Base-by-base conservation (phyloP, 2,329 filamentous ascomycete genomes). In the Alternaria sp. region DNA sequence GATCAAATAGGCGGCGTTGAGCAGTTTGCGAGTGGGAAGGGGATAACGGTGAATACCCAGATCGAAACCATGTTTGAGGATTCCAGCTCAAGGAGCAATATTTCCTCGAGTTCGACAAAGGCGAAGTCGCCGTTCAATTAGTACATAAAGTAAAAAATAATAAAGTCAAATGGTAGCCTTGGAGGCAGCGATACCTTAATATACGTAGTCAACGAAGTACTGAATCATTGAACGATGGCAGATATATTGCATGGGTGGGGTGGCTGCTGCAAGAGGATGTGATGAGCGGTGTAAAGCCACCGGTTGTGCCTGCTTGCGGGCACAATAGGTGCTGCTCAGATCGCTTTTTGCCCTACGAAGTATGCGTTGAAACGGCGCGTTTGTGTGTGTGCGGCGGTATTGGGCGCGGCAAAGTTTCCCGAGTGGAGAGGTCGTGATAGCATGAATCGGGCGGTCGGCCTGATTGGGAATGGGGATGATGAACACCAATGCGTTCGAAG, bases 41-140 rank as follows among this genome's bases (percentile, higher is more conserved):
- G 52, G 15, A 68, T 69, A 5, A 65, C 44, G 4, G 65, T 68
- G 4, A 65, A 69, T 19, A 69, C 65, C 12, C 66, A 62, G 43
- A 69, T 69, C 12, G 55, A 64, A 15, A 65, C 67, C 5, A 61
- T 43, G 54, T 61, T 61, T 36, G 62, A 65, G 45, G 47, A 57
- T 7, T 36, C 49, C 11, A 52, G 30, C 10, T 40, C 49, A 17
- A 44, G 51, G 4, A 43, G 30, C 30, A 49, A 26, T 23, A 17
- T 44, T n/a, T 51, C 50, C 15, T 21, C 45, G 21, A 60, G 57
- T 21, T 25, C 57, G 21, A 51, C 49, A n/a, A 46, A 61, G 26
- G 28, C 40, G 15, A 57, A 57, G 43, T 40, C 26, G 26, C 54
- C 57, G 11, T 61, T 64, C 45, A 49, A 44, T 64, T 51, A 49